A percentile compares a stretch with the other conserved stretches of the same genome.
phyloP scores from a whole-genome alignment of 495 filamentous ascomycete genomes.

The Niebla homalea region DNA sequence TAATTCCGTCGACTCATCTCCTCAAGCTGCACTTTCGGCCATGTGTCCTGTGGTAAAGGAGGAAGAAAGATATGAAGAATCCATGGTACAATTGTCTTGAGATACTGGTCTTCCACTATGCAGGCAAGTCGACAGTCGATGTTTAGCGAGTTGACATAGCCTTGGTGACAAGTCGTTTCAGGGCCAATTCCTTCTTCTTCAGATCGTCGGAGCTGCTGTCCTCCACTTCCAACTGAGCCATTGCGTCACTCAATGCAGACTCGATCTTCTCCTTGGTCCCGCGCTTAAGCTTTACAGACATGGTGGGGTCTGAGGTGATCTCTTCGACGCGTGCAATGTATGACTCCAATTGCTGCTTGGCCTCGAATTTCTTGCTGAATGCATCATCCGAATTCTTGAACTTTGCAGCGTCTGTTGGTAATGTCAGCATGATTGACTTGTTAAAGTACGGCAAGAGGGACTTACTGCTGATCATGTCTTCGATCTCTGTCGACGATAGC shows the following conservation, averaged over 20 bases:
- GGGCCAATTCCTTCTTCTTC: slow-evolving; percentile 98
- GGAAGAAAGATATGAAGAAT: background rate
- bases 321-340: slow-evolving; percentile 99
- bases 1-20: background rate
- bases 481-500: slow-evolving; percentile 87
- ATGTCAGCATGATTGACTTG: slow-evolving; percentile 9
- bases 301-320: slow-evolving; percentile 89
- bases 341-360: slow-evolving; percentile 94
- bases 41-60: background rate
- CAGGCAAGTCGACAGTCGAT: background rate
- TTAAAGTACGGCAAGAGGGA: background rate
- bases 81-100: background rate
- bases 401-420: slow-evolving; percentile 69
- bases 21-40: background rate
- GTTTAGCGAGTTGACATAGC: slow-evolving; percentile 79
- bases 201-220: slow-evolving; percentile 85
- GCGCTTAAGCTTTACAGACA: slow-evolving; percentile 95
- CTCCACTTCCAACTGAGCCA: slow-evolving; percentile 77
- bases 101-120: background rate
- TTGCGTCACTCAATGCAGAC: slow-evolving; percentile 73
- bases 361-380: slow-evolving; percentile 98
- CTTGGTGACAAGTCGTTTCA: slow-evolving; percentile 97
- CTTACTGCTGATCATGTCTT: slow-evolving; percentile 88
- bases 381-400: slow-evolving; percentile 97
- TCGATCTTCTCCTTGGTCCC: slow-evolving; percentile 99